Evolutionary conservation across 345 rosid genomes (phyloP), one percentile per base, ranked within the genome.

Genomic region (Capsella bursapastoris): DNA sequence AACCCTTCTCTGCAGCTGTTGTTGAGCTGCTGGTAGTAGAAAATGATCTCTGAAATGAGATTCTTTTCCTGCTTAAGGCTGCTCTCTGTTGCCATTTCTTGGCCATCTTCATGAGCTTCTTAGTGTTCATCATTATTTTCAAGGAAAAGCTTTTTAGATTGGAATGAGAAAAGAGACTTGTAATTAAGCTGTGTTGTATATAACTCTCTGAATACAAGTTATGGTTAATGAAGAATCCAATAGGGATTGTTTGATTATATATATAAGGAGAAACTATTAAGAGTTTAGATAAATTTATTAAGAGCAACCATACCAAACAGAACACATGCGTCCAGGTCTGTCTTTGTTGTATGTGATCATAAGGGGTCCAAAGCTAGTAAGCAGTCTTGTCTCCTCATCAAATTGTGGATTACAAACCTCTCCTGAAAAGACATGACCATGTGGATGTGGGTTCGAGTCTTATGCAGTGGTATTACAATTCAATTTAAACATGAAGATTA

Each of bases 51-150:
- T 32, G 41, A 0, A 25, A 51, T 27, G 69, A 45, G 56, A 74
- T 66, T 37, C 72, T 57, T 28, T 57, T 74, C 41, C 66, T 74
- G 50, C 4, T 11, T 0, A 66, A 8, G 8, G 66, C 59, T 34
- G 58, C 72, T 74, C 27, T 47, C 0, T 52, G 64, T 67, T 37
- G 78, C 78, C 78, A 74, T 50, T 74, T 74, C 66, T 11, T 64
- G 3, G 64, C 64, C 70, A 64, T 53, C 70, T 64, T 73, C 13
- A 64, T 12, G 1, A 73, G 58, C 8, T 73, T 73, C 59, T 34
- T 73, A 5, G 78, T 13, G 64, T 37, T 73, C 35, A 56, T 56
- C 59, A 47, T 73, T 0, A 1, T 52, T 43, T 15, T 11, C n/a
- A 3, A 1, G 8, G 48, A 15, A 16, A 16, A 8, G 11, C 2